phyloP scores from a whole-genome alignment of 2,329 filamentous ascomycete genomes.

The Pyrenochaeta sp. region DNA sequence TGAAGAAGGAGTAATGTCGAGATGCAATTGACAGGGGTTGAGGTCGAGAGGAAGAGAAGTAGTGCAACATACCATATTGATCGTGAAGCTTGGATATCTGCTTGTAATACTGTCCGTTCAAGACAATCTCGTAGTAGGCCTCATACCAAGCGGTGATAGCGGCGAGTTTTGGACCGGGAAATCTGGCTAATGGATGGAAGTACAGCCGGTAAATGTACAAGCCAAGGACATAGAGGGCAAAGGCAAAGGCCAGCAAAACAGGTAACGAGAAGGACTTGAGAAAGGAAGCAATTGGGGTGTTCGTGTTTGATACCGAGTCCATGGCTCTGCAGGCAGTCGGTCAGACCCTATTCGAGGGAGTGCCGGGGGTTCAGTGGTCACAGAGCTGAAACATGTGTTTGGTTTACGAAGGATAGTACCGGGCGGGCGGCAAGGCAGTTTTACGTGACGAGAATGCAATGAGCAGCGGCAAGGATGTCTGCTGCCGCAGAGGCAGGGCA shows the following conservation, averaged over 20 bases:
- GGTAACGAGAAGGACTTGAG: constrained; percentile 15
- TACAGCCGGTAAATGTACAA: constrained; percentile 49
- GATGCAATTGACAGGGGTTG: background rate
- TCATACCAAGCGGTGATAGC: constrained; percentile 44
- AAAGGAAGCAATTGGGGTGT: too few species aligned
- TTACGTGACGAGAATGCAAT: too few species aligned
- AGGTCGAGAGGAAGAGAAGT: background rate
- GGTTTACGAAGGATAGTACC: constrained; percentile 2
- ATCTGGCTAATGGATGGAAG: constrained; percentile 55
- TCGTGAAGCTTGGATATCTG: constrained; percentile 43
- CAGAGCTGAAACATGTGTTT: constrained; percentile 15
- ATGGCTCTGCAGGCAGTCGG: constrained; percentile 16
- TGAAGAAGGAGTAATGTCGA: background rate
- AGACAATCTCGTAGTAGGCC: constrained; percentile 44
- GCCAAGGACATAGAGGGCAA: constrained; percentile 23
- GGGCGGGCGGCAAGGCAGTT: background rate
- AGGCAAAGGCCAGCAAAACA: constrained; percentile 14
- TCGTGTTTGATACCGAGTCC: constrained; percentile 10
- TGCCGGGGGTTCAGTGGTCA: constrained; percentile 2
- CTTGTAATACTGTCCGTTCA: constrained; percentile 40
- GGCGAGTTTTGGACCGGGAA: constrained; percentile 52
- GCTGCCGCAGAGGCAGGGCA: too few species aligned
- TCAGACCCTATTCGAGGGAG: constrained; percentile 2
- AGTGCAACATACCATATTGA: constrained; percentile 32
- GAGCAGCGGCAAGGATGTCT: too few species aligned